Conservation (phyloP, 108 stramenopile species). For the Fragilaria crotonensis region DNA sequence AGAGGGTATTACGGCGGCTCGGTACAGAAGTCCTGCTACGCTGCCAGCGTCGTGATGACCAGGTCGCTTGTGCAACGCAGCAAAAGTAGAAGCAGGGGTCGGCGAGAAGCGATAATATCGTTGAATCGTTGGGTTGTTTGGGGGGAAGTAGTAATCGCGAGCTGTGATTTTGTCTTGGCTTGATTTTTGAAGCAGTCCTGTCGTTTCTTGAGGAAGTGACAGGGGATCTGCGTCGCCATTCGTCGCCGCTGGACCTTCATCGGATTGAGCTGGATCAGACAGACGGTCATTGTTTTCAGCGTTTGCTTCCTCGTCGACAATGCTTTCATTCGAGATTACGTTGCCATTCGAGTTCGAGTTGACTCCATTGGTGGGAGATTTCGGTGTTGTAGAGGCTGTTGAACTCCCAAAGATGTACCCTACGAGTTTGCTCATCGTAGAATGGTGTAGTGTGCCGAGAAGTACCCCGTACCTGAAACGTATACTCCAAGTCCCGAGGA, state of each 20-base stretch:
- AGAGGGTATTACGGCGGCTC: conserved; percentile 71
- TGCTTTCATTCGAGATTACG: neutral
- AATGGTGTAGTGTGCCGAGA: too few species aligned
- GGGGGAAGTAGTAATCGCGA: conserved; percentile 35
- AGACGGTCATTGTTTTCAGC: neutral
- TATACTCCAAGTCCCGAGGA: too few species aligned
- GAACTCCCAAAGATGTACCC: too few species aligned
- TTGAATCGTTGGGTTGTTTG: conserved; percentile 64
- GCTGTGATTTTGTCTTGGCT: conserved; percentile 2
- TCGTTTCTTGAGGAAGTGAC: neutral
- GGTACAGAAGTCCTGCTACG: conserved; percentile 70
- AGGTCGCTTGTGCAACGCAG: conserved; percentile 72
- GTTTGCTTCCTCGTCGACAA: neutral
- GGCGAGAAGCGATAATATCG: conserved; percentile 83
- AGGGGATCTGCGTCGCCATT: too few species aligned
- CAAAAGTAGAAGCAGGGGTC: conserved; percentile 65
- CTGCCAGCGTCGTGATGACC: conserved; percentile 13
- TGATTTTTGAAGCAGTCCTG: neutral
- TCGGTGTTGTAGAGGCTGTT: too few species aligned
- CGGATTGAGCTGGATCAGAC: neutral
- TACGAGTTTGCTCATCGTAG: too few species aligned
- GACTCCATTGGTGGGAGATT: too few species aligned
- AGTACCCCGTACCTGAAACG: too few species aligned
- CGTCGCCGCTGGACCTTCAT: too few species aligned
- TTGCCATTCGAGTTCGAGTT: neutral